Conservation (phyloP, 257 asterid species). For the Buddleja alternifolia region DNA sequence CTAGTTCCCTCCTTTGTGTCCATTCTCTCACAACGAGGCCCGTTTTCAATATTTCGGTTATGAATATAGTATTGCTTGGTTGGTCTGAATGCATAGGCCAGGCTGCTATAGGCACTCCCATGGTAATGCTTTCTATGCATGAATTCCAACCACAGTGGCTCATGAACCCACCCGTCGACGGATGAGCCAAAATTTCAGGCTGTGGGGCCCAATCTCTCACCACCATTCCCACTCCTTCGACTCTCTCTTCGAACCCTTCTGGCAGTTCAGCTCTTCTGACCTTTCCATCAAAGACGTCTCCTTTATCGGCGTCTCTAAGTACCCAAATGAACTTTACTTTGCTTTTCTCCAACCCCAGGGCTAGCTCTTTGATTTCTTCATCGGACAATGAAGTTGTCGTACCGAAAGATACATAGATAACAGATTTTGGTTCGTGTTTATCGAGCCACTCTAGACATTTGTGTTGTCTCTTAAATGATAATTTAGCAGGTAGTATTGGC, state of each 20-base stretch:
- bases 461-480: slow-evolving; percentile 9
- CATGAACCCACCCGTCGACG: slow-evolving; percentile 29
- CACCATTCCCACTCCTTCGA: slow-evolving; percentile 21
- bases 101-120: slow-evolving; percentile 33
- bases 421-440: slow-evolving; percentile 25
- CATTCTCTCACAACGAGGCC: slow-evolving; percentile 27
- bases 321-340: slow-evolving; percentile 32
- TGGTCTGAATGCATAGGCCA: slow-evolving; percentile 35
- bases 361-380: slow-evolving; percentile 31
- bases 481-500: slow-evolving; percentile 37
- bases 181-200: slow-evolving; percentile 11
- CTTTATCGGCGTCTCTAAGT: slow-evolving; percentile 30
- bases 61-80: slow-evolving; percentile 5
- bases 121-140: slow-evolving; percentile 17
- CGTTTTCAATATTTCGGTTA: neutral
- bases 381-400: slow-evolving; percentile 27
- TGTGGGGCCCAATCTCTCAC: slow-evolving; percentile 35
- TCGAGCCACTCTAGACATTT: slow-evolving; percentile 38
- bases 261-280: slow-evolving; percentile 8
- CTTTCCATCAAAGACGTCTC: slow-evolving; percentile 20
- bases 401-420: slow-evolving; percentile 32
- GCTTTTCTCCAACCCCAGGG: slow-evolving; percentile 28
- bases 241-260: slow-evolving; percentile 23
- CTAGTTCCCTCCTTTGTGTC: slow-evolving; percentile 3
- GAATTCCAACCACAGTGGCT: slow-evolving; percentile 33